Percentiles rank a stretch among this genome's conserved stretches.
Conservation (phyloP, 108 stramenopile genomes). For the Chaetoceros tenuissimus region DNA sequence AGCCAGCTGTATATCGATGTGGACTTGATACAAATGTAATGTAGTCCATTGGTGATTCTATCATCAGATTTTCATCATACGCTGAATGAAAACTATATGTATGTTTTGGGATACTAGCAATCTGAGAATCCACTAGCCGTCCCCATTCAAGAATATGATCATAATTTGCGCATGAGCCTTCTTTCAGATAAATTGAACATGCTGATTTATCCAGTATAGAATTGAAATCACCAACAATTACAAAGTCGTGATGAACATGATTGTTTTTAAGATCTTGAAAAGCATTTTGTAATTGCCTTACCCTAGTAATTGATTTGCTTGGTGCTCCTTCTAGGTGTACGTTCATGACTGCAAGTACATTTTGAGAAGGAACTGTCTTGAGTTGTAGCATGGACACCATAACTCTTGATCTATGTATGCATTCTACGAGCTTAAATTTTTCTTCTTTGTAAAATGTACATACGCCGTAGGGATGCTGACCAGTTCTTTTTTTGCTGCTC, state of each 20-base stretch:
- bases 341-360: background rate
- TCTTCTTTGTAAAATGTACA: constrained; percentile 19
- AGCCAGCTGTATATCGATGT: constrained; percentile 1
- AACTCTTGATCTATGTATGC: constrained; percentile 26
- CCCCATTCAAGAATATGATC: background rate
- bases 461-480: constrained; percentile 19
- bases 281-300: background rate
- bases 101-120: background rate
- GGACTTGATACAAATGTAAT: constrained; percentile 13
- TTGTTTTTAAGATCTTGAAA: background rate
- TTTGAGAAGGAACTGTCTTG: background rate
- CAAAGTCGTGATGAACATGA: background rate
- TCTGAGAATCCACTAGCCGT: background rate
- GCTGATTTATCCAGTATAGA: background rate
- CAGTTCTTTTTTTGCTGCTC: constrained; percentile 11
- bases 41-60: background rate
- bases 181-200: background rate
- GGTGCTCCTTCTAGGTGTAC: background rate
- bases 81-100: background rate
- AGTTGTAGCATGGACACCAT: constrained; percentile 22
- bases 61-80: background rate
- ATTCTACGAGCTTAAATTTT: constrained; percentile 2
- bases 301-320: background rate
- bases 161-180: background rate
- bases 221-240: background rate